phyloP scores from a whole-genome alignment of 2,329 filamentous ascomycete genomes.

The Botryosphaeria dothidea region DNA sequence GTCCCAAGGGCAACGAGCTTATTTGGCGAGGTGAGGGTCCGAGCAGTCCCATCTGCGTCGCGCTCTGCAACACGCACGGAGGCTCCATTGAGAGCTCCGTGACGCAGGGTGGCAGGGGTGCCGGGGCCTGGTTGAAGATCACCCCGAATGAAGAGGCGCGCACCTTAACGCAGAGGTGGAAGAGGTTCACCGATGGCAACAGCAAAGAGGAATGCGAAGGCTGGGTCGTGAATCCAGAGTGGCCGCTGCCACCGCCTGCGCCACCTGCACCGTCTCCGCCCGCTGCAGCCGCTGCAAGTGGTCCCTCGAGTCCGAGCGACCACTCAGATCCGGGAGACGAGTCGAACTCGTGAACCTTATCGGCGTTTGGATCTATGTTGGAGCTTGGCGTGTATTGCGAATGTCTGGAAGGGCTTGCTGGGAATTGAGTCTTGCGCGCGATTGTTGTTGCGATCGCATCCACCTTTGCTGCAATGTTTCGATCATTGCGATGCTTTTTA shows the following conservation, averaged over 20 bases:
- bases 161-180: slow-evolving; percentile 15
- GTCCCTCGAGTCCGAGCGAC: not conserved
- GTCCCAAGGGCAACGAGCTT: slow-evolving; percentile 36
- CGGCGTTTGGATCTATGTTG: not conserved
- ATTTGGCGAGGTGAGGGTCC: slow-evolving; percentile 39
- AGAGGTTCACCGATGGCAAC: slow-evolving; percentile 10
- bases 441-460: no score
- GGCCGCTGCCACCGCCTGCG: not conserved
- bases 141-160: slow-evolving; percentile 20
- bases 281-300: not conserved
- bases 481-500: no score
- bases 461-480: no score
- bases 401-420: no score
- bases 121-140: slow-evolving; percentile 32
- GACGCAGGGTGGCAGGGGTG: slow-evolving; percentile 33
- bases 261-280: not conserved
- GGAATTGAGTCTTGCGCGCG: no score
- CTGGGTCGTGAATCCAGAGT: slow-evolving; percentile 9
- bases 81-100: slow-evolving; percentile 40
- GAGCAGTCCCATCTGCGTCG: slow-evolving; percentile 9
- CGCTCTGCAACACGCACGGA: slow-evolving; percentile 36
- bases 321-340: not conserved
- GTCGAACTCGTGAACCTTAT: not conserved
- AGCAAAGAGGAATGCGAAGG: slow-evolving; percentile 11
- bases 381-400: not conserved